Base-by-base conservation (phyloP, 2,329 filamentous ascomycete species). In the Ascosphaera pollenicola region DNA sequence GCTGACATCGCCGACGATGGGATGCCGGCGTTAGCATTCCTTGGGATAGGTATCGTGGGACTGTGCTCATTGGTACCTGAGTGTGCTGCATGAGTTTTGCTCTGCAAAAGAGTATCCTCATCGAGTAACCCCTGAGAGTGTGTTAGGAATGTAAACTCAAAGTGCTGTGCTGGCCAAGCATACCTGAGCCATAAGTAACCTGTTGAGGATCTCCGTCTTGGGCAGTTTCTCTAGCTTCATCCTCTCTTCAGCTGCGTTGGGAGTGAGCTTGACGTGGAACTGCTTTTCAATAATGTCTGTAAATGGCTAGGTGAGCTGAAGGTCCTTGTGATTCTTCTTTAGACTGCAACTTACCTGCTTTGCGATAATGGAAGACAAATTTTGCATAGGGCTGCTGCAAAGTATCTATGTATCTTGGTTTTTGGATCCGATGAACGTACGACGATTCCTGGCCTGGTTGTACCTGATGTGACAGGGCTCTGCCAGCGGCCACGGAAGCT, bases 361-460 rank as follows among this genome's bases (percentile, higher is more conserved):
- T 19, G 18, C 52, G 48, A 43, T 55, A 55, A 32, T 51, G 53
- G 45, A 55, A 55, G 24, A 53, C 42, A 41, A 55, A 55, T 40
- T 48, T 46, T 11, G 52, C 52, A 40, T 53, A 55, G 6, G 52
- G 52, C 26, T 52, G 45, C 15, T 52, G 46, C 36, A 53, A 42
- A 8, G 30, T 46, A 44, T 55, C 52, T 21, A 53, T 40, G 40
- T 54, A 55, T 17, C 43, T 37, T 16, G 52, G 52, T 17, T 41
- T 43, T 35, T 46, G 42, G 36, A 49, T 43, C 41, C 48, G 50
- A 37, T 55, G 52, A n/a, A 37, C 43, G 39, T 55, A 55, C 10
- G 43, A 32, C 40, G 49, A 49, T 26, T 48, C 48, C 38, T 39
- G 42, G 3, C 52, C 52, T 3, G 48, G 44, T 38, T 54, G 51